Evolutionary conservation across 805 yeast genomes (phyloP), one percentile per base, ranked within the genome.

Genomic region (Kodamaea fukazawae): DNA sequence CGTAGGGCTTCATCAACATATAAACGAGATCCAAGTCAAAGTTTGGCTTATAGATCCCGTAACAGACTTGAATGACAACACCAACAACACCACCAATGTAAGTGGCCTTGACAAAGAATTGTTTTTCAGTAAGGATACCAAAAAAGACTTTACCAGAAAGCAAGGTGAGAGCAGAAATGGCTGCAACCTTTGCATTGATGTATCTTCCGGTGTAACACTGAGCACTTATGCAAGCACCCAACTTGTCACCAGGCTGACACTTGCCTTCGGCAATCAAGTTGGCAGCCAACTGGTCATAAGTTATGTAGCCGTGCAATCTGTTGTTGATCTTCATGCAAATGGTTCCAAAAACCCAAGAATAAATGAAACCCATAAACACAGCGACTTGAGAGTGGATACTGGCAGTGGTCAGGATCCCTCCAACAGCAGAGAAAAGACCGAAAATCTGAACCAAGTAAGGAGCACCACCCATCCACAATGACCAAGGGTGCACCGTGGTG

Each of bases 381-480:
- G 43, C 22, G 9, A 60, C 4, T 9, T 58, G 41, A 11, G 44
- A 31, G 22, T 48, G 37, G 4, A 50, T 33, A 30, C 55, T 55
- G 11, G 42, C 26, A n/a, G 49, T 43, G 3, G 61, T 41, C 41
- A 55, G 55, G 9, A 41, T 36, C 2, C 65, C 65, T 2, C 70
- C 68, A n/a, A 58, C 29, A 14, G 50, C 47, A 3, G 39, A 40
- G 17, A 61, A 51, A 32, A 61, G 58, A 2, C 58, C 62, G 16
- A 62, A 44, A 10, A 62, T 51, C 30, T 53, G 62, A 25, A 58
- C 37, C 30, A 63, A 45, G 41, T 53, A 63, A 2, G 60, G 46
- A 3, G 61, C 65, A 14, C 36, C 38, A 4, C 67, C 67, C 0
- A 62, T 12, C 67, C 67, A 64, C 15, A 29, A 32, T 32, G 53